These are phyloP conservation scores for Wickerhamiella domercqiae DNA, from an alignment of 805 yeast species.

Conservation along the genomic window DNA sequence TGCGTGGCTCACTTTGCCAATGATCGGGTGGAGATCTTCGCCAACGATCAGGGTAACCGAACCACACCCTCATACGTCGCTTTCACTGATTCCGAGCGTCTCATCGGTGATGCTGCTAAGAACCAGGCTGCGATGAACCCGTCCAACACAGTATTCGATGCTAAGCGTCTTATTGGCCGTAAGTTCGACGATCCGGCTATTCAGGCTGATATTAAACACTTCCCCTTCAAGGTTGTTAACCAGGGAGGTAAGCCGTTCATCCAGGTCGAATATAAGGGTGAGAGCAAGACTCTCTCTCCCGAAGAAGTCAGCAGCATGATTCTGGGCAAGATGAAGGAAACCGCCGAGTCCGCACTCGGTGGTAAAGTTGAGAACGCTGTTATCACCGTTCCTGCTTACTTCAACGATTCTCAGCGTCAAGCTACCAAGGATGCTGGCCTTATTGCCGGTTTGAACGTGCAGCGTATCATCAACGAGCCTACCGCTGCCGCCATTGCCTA, in stretches of 20 bases:
- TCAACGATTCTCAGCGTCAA: constrained; percentile 96
- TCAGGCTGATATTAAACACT: constrained; percentile 65
- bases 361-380: constrained; percentile 77
- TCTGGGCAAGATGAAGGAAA: constrained; percentile 80
- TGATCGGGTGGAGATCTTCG: constrained; percentile 86
- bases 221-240: constrained; percentile 71
- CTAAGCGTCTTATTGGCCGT: constrained; percentile 86
- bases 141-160: constrained; percentile 81
- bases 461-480: constrained; percentile 92
- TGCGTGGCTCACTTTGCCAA: constrained; percentile 84
- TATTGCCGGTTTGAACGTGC: constrained; percentile 88
- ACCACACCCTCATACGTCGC: constrained; percentile 96
- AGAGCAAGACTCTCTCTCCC: constrained; percentile 72
- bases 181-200: constrained; percentile 69
- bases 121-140: constrained; percentile 98
- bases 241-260: constrained; percentile 77
- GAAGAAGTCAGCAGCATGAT: constrained; percentile 93
- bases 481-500: constrained; percentile 98
- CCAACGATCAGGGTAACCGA: constrained; percentile 97
- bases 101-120: constrained; percentile 96
- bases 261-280: constrained; percentile 79
- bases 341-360: constrained; percentile 85
- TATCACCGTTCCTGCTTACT: constrained; percentile 92
- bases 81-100: constrained; percentile 87
- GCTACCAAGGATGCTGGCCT: constrained; percentile 97